Conservation (phyloP, 2,329 filamentous ascomycete genomes). For the Neonectria ditissima region DNA sequence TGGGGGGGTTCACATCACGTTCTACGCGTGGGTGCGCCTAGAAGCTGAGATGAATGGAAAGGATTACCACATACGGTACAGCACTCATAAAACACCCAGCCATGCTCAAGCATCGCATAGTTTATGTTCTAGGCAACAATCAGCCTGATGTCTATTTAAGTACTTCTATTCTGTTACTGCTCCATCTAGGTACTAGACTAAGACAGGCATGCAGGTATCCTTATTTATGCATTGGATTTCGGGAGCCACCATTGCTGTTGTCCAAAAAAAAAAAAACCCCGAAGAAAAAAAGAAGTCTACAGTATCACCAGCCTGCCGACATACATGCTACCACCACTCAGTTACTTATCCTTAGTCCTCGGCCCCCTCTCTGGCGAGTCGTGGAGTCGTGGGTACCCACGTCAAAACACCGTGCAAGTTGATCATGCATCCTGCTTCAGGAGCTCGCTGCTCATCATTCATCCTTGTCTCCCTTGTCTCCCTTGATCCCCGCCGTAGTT, state of each 20-base stretch:
- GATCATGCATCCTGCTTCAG: conserved; percentile 33
- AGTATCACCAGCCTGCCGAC: conserved; percentile 4
- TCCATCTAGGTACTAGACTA: background rate
- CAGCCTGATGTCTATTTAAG: background rate
- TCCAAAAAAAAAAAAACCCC: conserved; percentile 5
- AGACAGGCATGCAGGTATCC: background rate
- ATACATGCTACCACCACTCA: background rate
- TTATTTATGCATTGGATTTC: conserved; percentile 5
- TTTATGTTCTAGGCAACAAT: background rate
- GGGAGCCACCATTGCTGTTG: conserved; percentile 2
- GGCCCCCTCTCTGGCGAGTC: conserved; percentile 32
- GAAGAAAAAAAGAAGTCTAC: conserved; percentile 11
- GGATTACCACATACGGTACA: no score
- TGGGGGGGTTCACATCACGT: conserved; percentile 18
- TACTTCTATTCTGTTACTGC: conserved; percentile 4
- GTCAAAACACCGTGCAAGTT: conserved; percentile 41
- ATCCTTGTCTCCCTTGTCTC: conserved; percentile 25
- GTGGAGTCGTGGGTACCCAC: conserved; percentile 37
- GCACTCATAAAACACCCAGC: background rate
- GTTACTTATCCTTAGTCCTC: background rate
- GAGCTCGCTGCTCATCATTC: conserved; percentile 17
- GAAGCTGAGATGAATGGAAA: background rate
- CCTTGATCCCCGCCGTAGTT: conserved; percentile 51
- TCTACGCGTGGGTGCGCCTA: background rate
- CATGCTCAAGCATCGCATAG: background rate